A percentile compares a stretch with the other conserved stretches of the same genome.
phyloP scores from a whole-genome alignment of 208 protist genomes.

The Trypanosoma rangeli region DNA sequence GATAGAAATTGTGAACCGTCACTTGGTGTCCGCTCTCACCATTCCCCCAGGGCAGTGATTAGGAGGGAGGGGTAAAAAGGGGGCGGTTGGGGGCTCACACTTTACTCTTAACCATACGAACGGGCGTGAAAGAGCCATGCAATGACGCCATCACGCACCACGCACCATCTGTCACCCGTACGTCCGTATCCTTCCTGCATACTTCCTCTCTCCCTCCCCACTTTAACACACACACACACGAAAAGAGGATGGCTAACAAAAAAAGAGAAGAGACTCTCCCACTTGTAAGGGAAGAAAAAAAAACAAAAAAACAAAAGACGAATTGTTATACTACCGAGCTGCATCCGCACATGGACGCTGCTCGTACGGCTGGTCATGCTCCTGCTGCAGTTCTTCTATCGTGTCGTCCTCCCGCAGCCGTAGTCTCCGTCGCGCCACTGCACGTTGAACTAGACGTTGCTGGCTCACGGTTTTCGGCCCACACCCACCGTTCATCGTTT shows the following conservation, averaged over 20 bases:
- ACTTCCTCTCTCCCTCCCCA: too few relatives aligned
- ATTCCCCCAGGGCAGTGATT: too few relatives aligned
- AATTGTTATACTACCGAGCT: slow-evolving; percentile 12
- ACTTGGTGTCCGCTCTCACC: too few relatives aligned
- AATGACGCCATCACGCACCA: too few relatives aligned
- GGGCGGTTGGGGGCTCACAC: not conserved
- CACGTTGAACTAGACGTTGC: slow-evolving; percentile 61
- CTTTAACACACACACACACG: too few relatives aligned
- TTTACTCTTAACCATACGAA: not conserved
- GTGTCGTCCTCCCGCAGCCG: slow-evolving; percentile 40
- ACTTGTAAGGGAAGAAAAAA: slow-evolving; percentile 9
- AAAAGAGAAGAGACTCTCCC: slow-evolving; percentile 1
- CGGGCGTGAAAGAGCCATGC: slow-evolving; percentile 3
- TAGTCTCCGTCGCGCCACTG: slow-evolving; percentile 51
- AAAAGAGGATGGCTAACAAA: too few relatives aligned
- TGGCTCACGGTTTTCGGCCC: slow-evolving; percentile 16
- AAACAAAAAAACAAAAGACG: slow-evolving; percentile 17
- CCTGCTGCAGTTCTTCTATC: slow-evolving; percentile 27
- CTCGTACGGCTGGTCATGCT: slow-evolving; percentile 21
- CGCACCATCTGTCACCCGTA: too few relatives aligned
- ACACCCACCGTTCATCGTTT: slow-evolving; percentile 1
- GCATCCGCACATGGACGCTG: slow-evolving; percentile 14
- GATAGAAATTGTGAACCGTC: not conserved
- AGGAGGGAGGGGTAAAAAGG: too few relatives aligned
- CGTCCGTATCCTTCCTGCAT: too few relatives aligned